Evolutionary conservation across 2,329 filamentous ascomycete genomes (phyloP).

Genomic region (Arthrobotrys conoides): DNA sequence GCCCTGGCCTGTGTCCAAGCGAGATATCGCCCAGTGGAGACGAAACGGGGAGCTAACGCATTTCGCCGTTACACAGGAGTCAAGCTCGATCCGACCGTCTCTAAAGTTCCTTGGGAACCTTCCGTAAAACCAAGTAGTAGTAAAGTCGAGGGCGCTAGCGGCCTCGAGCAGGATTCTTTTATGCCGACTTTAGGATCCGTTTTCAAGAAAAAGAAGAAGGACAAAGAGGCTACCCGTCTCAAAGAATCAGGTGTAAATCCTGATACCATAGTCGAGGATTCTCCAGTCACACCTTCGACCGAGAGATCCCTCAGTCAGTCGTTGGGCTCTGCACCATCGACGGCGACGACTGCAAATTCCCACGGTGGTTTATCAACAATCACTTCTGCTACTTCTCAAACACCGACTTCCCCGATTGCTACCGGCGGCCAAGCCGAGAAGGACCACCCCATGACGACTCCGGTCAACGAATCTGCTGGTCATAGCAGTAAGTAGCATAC

Average conservation of each 20-base stretch:
- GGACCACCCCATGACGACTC: conserved; percentile 64
- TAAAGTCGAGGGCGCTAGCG: conserved; percentile 61
- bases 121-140: conserved; percentile 48
- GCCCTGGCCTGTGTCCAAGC: conserved; percentile 27
- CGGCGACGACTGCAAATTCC: conserved; percentile 63
- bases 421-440: conserved; percentile 62
- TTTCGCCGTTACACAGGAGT: conserved; percentile 54
- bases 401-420: conserved; percentile 61
- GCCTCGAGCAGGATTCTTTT: conserved; percentile 65
- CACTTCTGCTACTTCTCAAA: conserved; percentile 64
- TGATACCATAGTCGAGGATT: conserved; percentile 50
- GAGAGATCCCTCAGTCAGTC: conserved; percentile 64
- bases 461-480: conserved; percentile 65
- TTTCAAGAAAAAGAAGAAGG: conserved; percentile 97
- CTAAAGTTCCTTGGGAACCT: conserved; percentile 55
- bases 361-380: conserved; percentile 60
- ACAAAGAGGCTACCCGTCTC: conserved; percentile 73
- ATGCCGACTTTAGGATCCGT: conserved; percentile 88
- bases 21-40: conserved; percentile 14
- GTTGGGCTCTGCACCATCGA: conserved; percentile 64
- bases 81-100: conserved; percentile 60
- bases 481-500: conserved; percentile 65
- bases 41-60: conserved; percentile 37
- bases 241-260: conserved; percentile 66
- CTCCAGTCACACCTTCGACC: conserved; percentile 60